Conservation (phyloP, 2,329 filamentous ascomycete genomes). For the Aspergillus hortae region DNA sequence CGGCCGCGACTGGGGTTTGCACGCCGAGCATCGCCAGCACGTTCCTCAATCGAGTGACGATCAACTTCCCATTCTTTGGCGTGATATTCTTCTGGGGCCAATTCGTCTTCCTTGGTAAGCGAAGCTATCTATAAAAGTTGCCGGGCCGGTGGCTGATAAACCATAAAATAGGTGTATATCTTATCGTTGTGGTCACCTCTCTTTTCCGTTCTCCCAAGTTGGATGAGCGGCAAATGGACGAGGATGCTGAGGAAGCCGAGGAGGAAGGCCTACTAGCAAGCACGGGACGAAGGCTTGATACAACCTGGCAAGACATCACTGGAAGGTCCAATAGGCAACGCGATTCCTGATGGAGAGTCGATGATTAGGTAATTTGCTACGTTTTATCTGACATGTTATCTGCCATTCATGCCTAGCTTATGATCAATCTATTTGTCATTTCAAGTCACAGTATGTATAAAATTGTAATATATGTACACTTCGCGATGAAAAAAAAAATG, state of each 20-base stretch:
- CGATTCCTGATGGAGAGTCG: neutral
- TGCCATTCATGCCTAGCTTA: no score
- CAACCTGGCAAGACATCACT: conserved; percentile 85
- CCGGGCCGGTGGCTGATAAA: neutral
- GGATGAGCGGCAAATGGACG: conserved; percentile 73
- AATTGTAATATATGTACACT: no score
- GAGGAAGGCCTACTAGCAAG: conserved; percentile 87
- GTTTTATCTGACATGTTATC: no score
- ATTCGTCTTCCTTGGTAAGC: conserved; percentile 73
- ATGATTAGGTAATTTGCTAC: neutral
- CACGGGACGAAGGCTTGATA: conserved; percentile 76
- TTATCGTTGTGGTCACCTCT: conserved; percentile 74
- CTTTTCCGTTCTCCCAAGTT: conserved; percentile 77
- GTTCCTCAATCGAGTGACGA: conserved; percentile 85
- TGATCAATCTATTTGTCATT: no score
- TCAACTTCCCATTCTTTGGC: conserved; percentile 95
- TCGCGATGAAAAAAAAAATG: no score
- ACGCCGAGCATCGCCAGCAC: conserved; percentile 88
- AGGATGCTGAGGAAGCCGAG: conserved; percentile 86
- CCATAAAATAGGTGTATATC: conserved; percentile 56
- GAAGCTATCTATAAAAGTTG: neutral
- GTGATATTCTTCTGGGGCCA: conserved; percentile 94
- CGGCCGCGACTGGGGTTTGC: conserved; percentile 75
- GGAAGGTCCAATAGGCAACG: conserved; percentile 45
- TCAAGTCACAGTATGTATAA: no score